Base-by-base conservation (phyloP, 1,284 basidiomycete genomes). In the Cryptococcus wingfieldii region DNA sequence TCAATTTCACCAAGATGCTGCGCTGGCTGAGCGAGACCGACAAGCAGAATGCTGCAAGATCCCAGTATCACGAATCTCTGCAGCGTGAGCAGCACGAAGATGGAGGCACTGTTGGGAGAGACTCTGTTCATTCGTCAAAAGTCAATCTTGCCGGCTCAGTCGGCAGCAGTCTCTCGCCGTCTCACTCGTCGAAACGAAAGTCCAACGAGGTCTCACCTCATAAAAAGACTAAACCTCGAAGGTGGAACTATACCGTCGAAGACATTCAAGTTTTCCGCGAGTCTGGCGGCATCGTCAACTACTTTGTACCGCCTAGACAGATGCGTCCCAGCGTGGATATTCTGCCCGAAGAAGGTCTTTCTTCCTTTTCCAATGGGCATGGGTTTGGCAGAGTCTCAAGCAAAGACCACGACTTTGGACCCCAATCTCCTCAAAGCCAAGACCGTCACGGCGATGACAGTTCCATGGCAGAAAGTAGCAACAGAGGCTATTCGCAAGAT, bases 1-100 rank as follows among this genome's bases (percentile, higher is more conserved):
- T 74, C 38, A 74, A 74, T 50, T 68, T 69, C 2, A 66, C 73
- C 16, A 70, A 70, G 5, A 59, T 76, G 9, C 54, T 74, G 4
- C 64, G 74, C 2, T 76, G 72, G 72, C 60, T 57, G 23, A 59
- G 54, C 18, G 55, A 60, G 37, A 65, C 57, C 5, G 64, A 70
- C 25, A 66, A 68, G 43, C 72, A 74, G 42, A 62, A 53, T 43
- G 56, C 62, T 27, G 63, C 65, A 1, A 60, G 63, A 19, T 41
- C 46, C 1, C 58, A 60, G 34, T 76, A 70, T 69, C 63, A 72
- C 37, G 54, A 52, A 1, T 55, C 61, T 34, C 45, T 4, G 18
- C 61, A 62, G 3, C 47, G 55, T n/a, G 16, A 23, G 13, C 23
- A 50, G 38, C 55, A 53, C 31, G 53, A 47, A n/a, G 53, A 43